Evolutionary conservation across 805 yeast species (phyloP), one percentile per base, ranked within the genome.

Genomic region (Spathaspora boniae): DNA sequence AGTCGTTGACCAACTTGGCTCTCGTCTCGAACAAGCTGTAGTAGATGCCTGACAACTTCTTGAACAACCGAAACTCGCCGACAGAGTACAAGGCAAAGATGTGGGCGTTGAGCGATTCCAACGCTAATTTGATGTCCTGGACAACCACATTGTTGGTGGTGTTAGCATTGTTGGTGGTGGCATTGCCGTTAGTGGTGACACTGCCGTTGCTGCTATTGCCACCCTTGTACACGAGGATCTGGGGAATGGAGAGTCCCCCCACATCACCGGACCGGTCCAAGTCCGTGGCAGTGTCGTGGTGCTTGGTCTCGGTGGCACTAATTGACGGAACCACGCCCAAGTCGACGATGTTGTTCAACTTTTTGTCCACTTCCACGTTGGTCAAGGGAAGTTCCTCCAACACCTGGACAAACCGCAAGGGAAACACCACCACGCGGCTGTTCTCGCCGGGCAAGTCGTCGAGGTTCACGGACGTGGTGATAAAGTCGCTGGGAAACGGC

Each of bases 401-500:
- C 15, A 76, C 51, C 40, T 69, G 60, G 29, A 78, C 69, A 53
- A 76, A 75, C 30, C 70, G 65, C 45, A 74, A 54, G 0, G 94
- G 94, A 27, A 84, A 69, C 7, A 84, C 68, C 2, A 70, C 79
- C n/a, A 80, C 66, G 12, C 65, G 61, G 26, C 74, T 58, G 32
- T 69, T 71, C 36, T 67, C 61, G 27, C 75, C 80, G 0, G 88
- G 87, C 35, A 83, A 61, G 36, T 74, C 76, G 34, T 81, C 85
- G 44, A 78, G 64, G 44, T 76, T 74, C 18, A 77, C 72, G 1
- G 78, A 70, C 9, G 83, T 76, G 24, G 80, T 72, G 28, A 73
- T 65, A 56, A 78, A 82, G 51, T 81, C 86, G 21, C 76, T 70
- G 1, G 91, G 91, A 36, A 78, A 61, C 5, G 94, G 89, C 40